phyloP scores from a whole-genome alignment of 768 basidiomycete genomes.

The Leccinum boreale region DNA sequence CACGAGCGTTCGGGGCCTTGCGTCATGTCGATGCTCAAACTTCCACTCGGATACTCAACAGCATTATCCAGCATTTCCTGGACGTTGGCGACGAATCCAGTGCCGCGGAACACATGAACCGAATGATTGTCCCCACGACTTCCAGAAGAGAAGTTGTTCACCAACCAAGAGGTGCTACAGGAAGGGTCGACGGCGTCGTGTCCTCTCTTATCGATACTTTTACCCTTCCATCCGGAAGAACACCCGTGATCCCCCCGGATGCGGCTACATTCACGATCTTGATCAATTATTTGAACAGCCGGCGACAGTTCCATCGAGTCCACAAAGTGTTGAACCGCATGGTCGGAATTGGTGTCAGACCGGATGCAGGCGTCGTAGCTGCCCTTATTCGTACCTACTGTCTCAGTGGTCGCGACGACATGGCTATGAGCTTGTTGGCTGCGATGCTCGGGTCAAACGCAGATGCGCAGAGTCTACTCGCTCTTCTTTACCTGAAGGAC shows the following conservation, averaged over 20 bases:
- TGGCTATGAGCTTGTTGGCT: slow-evolving; percentile 52
- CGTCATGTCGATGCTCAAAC: slow-evolving; percentile 35
- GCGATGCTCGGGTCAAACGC: slow-evolving; percentile 38
- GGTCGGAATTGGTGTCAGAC: slow-evolving; percentile 37
- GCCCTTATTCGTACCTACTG: slow-evolving; percentile 60
- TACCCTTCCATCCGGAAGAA: background rate
- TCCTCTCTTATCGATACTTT: slow-evolving; percentile 3
- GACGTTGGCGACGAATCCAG: slow-evolving; percentile 50
- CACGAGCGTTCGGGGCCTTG: slow-evolving; percentile 48
- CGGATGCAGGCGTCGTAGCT: slow-evolving; percentile 46
- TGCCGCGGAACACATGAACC: slow-evolving; percentile 45
- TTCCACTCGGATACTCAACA: slow-evolving; percentile 63
- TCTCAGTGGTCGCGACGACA: slow-evolving; percentile 40
- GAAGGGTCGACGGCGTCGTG: slow-evolving; percentile 29
- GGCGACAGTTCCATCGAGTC: slow-evolving; percentile 43
- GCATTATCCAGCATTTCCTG: slow-evolving; percentile 59
- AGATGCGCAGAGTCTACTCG: slow-evolving; percentile 19
- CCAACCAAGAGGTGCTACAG: slow-evolving; percentile 24
- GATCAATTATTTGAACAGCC: slow-evolving; percentile 51
- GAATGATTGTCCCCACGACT: slow-evolving; percentile 46
- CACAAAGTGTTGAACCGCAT: slow-evolving; percentile 48
- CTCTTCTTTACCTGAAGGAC: slow-evolving; percentile 21
- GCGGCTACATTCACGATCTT: slow-evolving; percentile 61
- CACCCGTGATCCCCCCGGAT: slow-evolving; percentile 40
- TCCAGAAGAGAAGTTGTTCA: slow-evolving; percentile 21